Conservation (phyloP, 495 filamentous ascomycete genomes). For the Platismatia glauca region DNA sequence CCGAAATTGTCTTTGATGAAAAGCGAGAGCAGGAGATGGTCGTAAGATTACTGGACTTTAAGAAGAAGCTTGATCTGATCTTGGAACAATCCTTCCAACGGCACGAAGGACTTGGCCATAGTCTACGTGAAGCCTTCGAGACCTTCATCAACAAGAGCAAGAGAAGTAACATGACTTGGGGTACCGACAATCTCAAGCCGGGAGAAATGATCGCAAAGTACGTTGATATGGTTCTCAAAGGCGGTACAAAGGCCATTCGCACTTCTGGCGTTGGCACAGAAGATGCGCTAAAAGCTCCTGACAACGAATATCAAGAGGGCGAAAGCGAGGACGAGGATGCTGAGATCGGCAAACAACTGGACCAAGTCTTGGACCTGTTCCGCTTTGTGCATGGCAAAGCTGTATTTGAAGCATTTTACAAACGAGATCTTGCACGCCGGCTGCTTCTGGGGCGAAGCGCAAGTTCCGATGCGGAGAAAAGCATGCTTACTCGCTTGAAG, state of each 20-base stretch:
- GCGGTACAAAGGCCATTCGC: slow-evolving; percentile 68
- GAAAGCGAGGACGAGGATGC: slow-evolving; percentile 70
- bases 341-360: slow-evolving; percentile 80
- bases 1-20: slow-evolving; percentile 70
- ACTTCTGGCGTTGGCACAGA: slow-evolving; percentile 7
- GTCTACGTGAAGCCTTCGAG: slow-evolving; percentile 73
- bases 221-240: slow-evolving; percentile 80
- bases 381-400: slow-evolving; percentile 95
- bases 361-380: slow-evolving; percentile 87
- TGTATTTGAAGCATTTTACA: slow-evolving; percentile 98
- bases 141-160: slow-evolving; percentile 82
- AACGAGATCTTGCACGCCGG: slow-evolving; percentile 84
- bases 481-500: slow-evolving; percentile 85
- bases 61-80: slow-evolving; percentile 66
- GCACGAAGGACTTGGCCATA: slow-evolving; percentile 64
- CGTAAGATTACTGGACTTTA: slow-evolving; percentile 68
- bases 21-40: slow-evolving; percentile 80
- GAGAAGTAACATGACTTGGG: slow-evolving; percentile 54
- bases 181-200: slow-evolving; percentile 79
- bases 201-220: slow-evolving; percentile 99
- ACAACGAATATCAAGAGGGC: slow-evolving; percentile 47
- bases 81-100: slow-evolving; percentile 63
- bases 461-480: slow-evolving; percentile 87
- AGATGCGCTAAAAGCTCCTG: slow-evolving; percentile 14
- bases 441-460: slow-evolving; percentile 86